phyloP scores from a whole-genome alignment of 805 yeast species.

The Saccharomyces eubayanus region DNA sequence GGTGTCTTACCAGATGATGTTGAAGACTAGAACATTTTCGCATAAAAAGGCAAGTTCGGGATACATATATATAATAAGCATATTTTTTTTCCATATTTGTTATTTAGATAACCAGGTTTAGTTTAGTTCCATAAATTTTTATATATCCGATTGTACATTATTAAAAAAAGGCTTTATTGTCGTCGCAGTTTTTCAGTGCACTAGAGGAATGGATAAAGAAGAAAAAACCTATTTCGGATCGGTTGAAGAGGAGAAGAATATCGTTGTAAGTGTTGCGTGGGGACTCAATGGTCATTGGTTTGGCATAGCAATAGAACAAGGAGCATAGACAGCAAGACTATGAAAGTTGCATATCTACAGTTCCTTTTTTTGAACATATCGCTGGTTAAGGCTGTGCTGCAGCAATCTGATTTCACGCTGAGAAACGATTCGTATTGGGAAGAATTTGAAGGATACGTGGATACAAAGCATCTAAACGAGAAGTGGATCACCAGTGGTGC shows the following conservation, averaged over 20 bases:
- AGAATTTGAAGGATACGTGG: constrained; percentile 42
- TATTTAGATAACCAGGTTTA: background rate
- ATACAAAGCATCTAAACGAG: constrained; percentile 31
- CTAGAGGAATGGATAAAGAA: background rate
- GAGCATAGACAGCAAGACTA: background rate
- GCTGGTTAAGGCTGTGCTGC: background rate
- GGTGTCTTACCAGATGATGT: constrained; percentile 28
- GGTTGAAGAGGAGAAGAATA: background rate
- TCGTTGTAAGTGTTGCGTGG: background rate
- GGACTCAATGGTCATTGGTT: background rate
- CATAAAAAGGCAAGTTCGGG: background rate
- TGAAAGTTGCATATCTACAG: background rate
- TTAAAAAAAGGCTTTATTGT: background rate
- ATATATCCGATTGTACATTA: background rate
- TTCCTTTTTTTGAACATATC: background rate
- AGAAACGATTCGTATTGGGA: constrained; percentile 48
- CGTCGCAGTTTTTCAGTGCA: background rate
- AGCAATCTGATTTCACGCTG: background rate
- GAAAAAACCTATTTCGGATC: background rate
- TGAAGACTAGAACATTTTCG: constrained; percentile 15
- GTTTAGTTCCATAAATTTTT: background rate
- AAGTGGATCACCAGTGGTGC: constrained; percentile 44
- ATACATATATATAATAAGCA: background rate
- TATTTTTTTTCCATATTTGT: background rate
- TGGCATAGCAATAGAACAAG: background rate